phyloP scores from a whole-genome alignment of 1,284 basidiomycete species.

The Cystobasidiaceae sp. region DNA sequence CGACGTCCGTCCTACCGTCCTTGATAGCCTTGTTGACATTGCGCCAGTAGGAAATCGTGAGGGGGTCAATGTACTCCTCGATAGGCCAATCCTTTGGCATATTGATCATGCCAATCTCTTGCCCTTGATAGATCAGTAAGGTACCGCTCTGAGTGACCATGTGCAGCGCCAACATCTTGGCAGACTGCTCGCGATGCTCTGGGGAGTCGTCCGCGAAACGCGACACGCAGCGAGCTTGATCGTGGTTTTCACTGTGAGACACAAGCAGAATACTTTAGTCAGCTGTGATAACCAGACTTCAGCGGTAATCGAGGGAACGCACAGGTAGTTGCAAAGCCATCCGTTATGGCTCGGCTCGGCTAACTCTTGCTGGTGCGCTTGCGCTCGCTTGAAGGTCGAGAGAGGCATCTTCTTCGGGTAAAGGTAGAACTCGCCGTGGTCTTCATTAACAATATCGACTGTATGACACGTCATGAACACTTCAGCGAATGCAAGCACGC shows the following conservation, averaged over 20 bases:
- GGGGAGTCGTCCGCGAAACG: slow-evolving; percentile 60
- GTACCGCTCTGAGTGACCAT: slow-evolving; percentile 59
- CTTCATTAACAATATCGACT: background rate
- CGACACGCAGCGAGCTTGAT: slow-evolving; percentile 60
- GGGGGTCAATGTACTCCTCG: slow-evolving; percentile 65
- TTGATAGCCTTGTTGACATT: slow-evolving; percentile 28
- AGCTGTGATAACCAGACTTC: too few relatives aligned
- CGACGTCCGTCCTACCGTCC: slow-evolving; percentile 40
- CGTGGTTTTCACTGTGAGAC: slow-evolving; percentile 57
- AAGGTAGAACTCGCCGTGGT: background rate
- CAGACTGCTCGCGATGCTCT: slow-evolving; percentile 55
- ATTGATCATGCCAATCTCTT: slow-evolving; percentile 66
- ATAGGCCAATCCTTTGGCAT: slow-evolving; percentile 61
- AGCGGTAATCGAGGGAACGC: background rate
- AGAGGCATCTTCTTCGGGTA: background rate
- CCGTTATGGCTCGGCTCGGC: background rate
- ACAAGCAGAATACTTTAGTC: too few relatives aligned
- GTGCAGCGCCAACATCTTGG: slow-evolving; percentile 60
- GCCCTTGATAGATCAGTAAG: slow-evolving; percentile 53
- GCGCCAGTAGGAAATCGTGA: slow-evolving; percentile 45
- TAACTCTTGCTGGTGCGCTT: background rate
- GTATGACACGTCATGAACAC: background rate
- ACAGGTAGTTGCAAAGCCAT: background rate
- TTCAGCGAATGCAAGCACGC: background rate
- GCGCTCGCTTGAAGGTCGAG: too few relatives aligned